Base-by-base conservation (phyloP, 805 yeast species). In the Teunomyces pallodes region DNA sequence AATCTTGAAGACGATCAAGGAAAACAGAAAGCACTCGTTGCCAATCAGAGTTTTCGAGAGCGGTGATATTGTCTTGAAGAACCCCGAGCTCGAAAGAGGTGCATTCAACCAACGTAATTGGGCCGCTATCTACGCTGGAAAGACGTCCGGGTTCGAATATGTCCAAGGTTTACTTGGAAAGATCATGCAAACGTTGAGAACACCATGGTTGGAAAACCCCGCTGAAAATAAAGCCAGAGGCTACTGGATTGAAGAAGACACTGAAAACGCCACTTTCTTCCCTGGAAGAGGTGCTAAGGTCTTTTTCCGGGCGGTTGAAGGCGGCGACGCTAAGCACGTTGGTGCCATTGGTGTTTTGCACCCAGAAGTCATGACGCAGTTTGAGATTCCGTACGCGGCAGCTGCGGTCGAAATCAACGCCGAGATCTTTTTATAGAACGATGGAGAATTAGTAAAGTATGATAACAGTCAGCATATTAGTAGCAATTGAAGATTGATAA, bases 221-320 rank as follows among this genome's bases (percentile, higher is more conserved):
- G 65, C 63, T 33, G 64, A 77, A 33, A 68, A 74, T 35, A 79
- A 74, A 52, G 56, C 61, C 38, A 87, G 94, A 74, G 97, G 97
- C 46, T 87, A 82, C 72, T 87, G 94, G 94, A 86, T 87, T 49
- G 87, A 83, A 67, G 84, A 86, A 65, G 88, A 84, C 61, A 70
- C 69, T 46, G 74, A 77, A 26, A 78, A 83, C 64, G 77, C 83
- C 43, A 86, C 91, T 51, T 92, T 79, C 72, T 94, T 94, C 87
- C 96, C 97, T 35, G 99, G 98, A 36, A 86, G 99, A 76, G 97
- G 97, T 53, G 99, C 99, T 45, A 84, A 81, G 62, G 79, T 94
- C 54, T 81, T 78, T 71, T 87, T 83, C 72, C 83, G 95, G 76
- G 71, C 77, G 48, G 77, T 72, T 50, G 81, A 80, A 49, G 86